Conservation (phyloP, 495 filamentous ascomycete species). For the Penicillium parvum region DNA sequence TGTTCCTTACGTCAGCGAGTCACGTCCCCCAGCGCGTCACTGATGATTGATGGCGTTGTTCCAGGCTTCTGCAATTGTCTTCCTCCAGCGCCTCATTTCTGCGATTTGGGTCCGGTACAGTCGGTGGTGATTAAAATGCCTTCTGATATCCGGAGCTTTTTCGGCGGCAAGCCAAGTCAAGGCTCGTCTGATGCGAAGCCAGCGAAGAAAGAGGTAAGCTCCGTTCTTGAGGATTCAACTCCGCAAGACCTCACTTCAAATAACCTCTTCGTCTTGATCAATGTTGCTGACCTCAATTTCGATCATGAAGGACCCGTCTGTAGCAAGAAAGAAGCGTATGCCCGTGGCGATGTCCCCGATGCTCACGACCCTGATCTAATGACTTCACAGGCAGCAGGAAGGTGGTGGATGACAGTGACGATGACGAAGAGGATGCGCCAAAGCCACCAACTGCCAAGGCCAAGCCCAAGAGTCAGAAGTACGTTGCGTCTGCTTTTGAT, state of each 20-base stretch:
- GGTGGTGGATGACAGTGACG: conserved; percentile 72
- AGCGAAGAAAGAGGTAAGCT: conserved; percentile 41
- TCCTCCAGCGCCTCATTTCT: not conserved
- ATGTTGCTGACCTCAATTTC: conserved; percentile 1
- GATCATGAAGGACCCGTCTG: conserved; percentile 27
- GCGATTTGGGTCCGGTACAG: not conserved
- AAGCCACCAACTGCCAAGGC: conserved; percentile 44
- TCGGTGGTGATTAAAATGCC: conserved; percentile 48
- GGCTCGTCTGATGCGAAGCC: conserved; percentile 31
- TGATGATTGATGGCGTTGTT: not conserved
- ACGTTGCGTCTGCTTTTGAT: conserved; percentile 6
- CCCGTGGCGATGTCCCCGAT: not conserved
- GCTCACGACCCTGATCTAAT: conserved; percentile 8
- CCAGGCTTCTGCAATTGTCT: conserved; percentile 2
- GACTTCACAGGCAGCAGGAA: conserved; percentile 54
- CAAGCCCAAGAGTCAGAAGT: conserved; percentile 40
- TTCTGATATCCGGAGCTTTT: conserved; percentile 76
- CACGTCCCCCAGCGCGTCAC: conserved; percentile 38
- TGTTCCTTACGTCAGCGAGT: conserved; percentile 34
- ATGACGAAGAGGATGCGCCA: conserved; percentile 50
- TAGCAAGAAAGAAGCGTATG: conserved; percentile 41
- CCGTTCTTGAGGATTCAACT: not conserved
- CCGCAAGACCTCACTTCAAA: too few relatives aligned
- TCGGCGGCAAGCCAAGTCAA: conserved; percentile 52
- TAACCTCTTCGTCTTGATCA: not conserved